Conservation (phyloP, 2,329 filamentous ascomycete genomes). For the Akanthomyces lecanii region DNA sequence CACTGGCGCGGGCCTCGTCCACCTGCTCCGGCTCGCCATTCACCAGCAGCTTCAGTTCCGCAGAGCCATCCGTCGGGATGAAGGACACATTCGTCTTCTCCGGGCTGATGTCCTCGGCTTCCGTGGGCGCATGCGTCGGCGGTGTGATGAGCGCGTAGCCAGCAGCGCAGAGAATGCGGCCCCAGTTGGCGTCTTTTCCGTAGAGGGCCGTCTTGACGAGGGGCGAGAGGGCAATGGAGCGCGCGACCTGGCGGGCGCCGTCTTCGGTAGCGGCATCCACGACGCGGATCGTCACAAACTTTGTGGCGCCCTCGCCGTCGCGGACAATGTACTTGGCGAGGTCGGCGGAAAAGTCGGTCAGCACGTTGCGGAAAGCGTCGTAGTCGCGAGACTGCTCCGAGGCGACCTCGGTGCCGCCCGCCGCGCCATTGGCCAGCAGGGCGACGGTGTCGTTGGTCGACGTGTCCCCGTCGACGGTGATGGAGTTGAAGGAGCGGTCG, state of each 20-base stretch:
- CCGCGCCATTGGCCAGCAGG: constrained; percentile 91
- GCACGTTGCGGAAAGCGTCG: constrained; percentile 61
- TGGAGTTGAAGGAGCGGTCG: constrained; percentile 88
- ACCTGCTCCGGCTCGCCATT: constrained; percentile 76
- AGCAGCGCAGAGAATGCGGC: constrained; percentile 89
- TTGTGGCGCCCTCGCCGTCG: constrained; percentile 95
- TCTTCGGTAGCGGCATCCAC: constrained; percentile 64
- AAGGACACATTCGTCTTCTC: constrained; percentile 75
- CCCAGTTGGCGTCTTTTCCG: constrained; percentile 97
- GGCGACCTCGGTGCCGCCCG: constrained; percentile 63
- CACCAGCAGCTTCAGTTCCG: constrained; percentile 71
- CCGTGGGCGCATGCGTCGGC: constrained; percentile 51
- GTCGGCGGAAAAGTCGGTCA: constrained; percentile 75
- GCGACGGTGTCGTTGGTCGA: constrained; percentile 96
- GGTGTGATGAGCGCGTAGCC: constrained; percentile 69
- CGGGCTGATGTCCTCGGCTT: constrained; percentile 61
- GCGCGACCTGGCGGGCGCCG: constrained; percentile 74
- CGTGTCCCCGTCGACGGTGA: constrained; percentile 94
- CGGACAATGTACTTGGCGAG: constrained; percentile 91
- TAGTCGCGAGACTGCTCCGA: constrained; percentile 58
- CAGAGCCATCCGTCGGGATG: constrained; percentile 69
- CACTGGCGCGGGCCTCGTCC: constrained; percentile 69
- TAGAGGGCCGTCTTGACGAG: constrained; percentile 97
- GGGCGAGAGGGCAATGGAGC: constrained; percentile 83
- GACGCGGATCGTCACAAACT: constrained; percentile 92